Base-by-base conservation (phyloP, 78 protist genomes). In the Dictyostelium purpureum region DNA sequence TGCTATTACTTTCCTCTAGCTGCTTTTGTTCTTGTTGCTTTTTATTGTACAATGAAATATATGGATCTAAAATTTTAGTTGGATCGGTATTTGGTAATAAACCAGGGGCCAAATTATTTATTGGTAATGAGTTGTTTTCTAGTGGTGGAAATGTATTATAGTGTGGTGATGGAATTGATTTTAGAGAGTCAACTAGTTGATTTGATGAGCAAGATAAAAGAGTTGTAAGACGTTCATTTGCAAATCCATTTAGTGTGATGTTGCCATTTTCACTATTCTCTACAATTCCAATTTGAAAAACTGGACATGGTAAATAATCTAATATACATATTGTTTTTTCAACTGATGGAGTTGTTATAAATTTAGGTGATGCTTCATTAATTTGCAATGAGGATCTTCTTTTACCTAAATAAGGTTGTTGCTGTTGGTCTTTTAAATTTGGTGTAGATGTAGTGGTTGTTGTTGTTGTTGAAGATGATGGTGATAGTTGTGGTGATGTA, bases 181-280 rank as follows among this genome's bases (percentile, higher is more conserved):
- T 69, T n/a, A 69, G 40, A 4, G 76, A 69, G 21, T 69, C 76
- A 6, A 69, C 47, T 11, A 69, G 40, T 69, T 31, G 52, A 40
- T 69, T 35, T 2, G 47, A 40, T 21, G 76, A 40, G 40, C 76
- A 69, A 16, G 76, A 40, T 69, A 69, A 40, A 2, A 40, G 52
- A 16, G n/a, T 38, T 40, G 52, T 40, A 40, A 69, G 40, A 9
- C 52, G 10, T n/a, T 42, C 56, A 24, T 42, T 69, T 21, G 76
- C 76, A 69, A 35, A 35, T n/a, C 76, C 76, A 69, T 9, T 42
- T 21, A 69, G 40, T 40, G 76, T 40, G 18, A 69, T 69, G 40
- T 69, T 69, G 11, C 76, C 76, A 69, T 69, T 69, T 31, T 69
- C 76, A n/a, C 37, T 40, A 9, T 69, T 69, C n/a, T 69, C 76